These are phyloP conservation scores for Metarhizium sp. DNA, from an alignment of 2,329 filamentous ascomycete genomes.

Conservation along the genomic window DNA sequence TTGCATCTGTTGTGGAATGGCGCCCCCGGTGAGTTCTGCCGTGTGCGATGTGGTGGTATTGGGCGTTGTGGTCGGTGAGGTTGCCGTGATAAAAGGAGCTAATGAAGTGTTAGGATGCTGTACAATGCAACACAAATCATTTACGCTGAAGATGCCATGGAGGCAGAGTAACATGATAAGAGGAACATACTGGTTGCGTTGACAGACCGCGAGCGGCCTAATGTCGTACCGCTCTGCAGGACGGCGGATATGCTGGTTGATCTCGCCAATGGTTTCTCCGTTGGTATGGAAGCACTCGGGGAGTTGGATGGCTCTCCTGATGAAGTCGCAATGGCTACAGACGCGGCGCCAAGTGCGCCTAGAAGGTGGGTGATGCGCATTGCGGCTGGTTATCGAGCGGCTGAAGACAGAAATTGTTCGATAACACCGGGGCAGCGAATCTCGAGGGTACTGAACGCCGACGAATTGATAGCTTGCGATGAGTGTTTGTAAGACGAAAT, in stretches of 20 bases:
- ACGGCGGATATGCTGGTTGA: background rate
- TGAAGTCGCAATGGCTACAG: slow-evolving; percentile 9
- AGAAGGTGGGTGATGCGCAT: slow-evolving; percentile 13
- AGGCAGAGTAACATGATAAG: background rate
- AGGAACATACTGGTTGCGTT: slow-evolving; percentile 4
- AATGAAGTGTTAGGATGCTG: slow-evolving; percentile 2
- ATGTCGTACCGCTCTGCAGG: background rate
- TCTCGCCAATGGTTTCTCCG: background rate
- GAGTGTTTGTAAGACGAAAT: background rate
- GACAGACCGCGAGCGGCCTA: background rate
- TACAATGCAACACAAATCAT: background rate
- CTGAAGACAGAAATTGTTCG: background rate
- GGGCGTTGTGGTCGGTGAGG: slow-evolving; percentile 9
- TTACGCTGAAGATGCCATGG: background rate
- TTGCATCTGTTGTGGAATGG: slow-evolving; percentile 22
- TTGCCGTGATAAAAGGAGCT: slow-evolving; percentile 5
- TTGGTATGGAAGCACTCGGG: background rate
- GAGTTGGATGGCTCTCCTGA: background rate
- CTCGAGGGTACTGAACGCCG: background rate
- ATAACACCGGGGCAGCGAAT: background rate
- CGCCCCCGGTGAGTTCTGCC: slow-evolving; percentile 21
- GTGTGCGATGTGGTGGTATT: slow-evolving; percentile 18
- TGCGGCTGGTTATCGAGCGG: background rate
- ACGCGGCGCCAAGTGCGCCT: slow-evolving; percentile 8
- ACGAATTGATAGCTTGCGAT: background rate